Evolutionary conservation across 1,139 yeast species (phyloP).

Genomic region (Yamadazyma jaroonii): DNA sequence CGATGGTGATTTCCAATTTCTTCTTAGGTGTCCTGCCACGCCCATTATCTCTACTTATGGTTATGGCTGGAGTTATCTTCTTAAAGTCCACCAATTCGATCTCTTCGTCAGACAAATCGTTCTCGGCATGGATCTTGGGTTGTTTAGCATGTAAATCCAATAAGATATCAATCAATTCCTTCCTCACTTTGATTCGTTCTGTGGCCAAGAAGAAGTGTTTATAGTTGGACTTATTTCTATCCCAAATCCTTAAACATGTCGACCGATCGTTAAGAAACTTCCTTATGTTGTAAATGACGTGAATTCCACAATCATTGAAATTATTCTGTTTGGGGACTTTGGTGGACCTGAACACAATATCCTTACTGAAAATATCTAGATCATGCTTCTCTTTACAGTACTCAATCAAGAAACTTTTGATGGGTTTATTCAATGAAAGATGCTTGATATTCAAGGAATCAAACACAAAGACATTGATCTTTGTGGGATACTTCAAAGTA

Average conservation of each 20-base stretch:
- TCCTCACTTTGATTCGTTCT: slow-evolving; percentile 34
- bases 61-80: slow-evolving; percentile 2
- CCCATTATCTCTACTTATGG: neutral
- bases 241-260: slow-evolving; percentile 54
- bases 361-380: slow-evolving; percentile 43
- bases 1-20: slow-evolving; percentile 5
- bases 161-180: slow-evolving; percentile 26
- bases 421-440: slow-evolving; percentile 48
- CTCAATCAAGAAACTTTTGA: slow-evolving; percentile 61
- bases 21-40: slow-evolving; percentile 4
- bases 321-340: slow-evolving; percentile 83
- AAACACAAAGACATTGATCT: slow-evolving; percentile 56
- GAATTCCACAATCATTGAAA: slow-evolving; percentile 94
- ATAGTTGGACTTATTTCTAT: slow-evolving; percentile 16
- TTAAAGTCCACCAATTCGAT: slow-evolving; percentile 21
- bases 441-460: slow-evolving; percentile 75
- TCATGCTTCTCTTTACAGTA: slow-evolving; percentile 68
- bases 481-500: slow-evolving; percentile 3
- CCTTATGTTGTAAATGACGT: slow-evolving; percentile 75
- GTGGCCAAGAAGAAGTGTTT: slow-evolving; percentile 24
- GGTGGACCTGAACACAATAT: slow-evolving; percentile 45
- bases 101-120: slow-evolving; percentile 20
- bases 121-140: slow-evolving; percentile 1
- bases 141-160: slow-evolving; percentile 21
- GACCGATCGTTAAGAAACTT: slow-evolving; percentile 56